Evolutionary conservation across 2,329 filamentous ascomycete species (phyloP), one percentile per base, ranked within the genome.

Genomic region (Colletotrichum shisoi): DNA sequence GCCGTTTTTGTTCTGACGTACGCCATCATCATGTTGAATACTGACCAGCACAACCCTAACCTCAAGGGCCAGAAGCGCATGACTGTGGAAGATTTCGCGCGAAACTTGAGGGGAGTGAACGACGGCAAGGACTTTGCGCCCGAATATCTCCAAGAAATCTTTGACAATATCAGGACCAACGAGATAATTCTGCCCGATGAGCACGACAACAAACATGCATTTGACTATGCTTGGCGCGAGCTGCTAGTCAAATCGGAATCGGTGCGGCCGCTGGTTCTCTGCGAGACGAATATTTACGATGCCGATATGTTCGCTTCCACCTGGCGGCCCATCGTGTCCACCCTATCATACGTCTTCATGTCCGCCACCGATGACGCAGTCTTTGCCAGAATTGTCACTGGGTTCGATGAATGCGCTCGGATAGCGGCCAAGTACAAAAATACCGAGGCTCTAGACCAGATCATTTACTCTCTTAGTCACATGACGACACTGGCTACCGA

Each of bases 121-220:
- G 88, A 86, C 31, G 91, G 91, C 60, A 86, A 92, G 71, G 90
- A 99, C 75, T 99, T 98, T 76, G 86, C 89, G 6, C 84, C 87
- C 0, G 90, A 94, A 70, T 98, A 94, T 74, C 84, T 99, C 0
- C 87, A 93, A 74, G 87, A 87, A 2, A 97, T 98, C 62, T 99
- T 90, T 74, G 89, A 97, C 72, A 93, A 93, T 0, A 99, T 99
- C 80, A 93, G 91, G 76, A 88, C 88, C 19, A 92, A 95, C 71
- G 95, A 99, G 78, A 99, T 99, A 70, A 97, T 99, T 70, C 81
- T 99, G 24, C 95, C 95, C 0, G 95, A 98, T 71, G 95, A 99
- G 78, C 95, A 98, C 76, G 94, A 97, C 75, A 97, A 97, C 77
- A 91, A 94, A 76, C 91, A 97, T 79, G 94, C 93, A 1, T 98